These are phyloP conservation scores for Acanthamoeba culbertsoni DNA, from an alignment of 208 protist species.

Conservation along the genomic window DNA sequence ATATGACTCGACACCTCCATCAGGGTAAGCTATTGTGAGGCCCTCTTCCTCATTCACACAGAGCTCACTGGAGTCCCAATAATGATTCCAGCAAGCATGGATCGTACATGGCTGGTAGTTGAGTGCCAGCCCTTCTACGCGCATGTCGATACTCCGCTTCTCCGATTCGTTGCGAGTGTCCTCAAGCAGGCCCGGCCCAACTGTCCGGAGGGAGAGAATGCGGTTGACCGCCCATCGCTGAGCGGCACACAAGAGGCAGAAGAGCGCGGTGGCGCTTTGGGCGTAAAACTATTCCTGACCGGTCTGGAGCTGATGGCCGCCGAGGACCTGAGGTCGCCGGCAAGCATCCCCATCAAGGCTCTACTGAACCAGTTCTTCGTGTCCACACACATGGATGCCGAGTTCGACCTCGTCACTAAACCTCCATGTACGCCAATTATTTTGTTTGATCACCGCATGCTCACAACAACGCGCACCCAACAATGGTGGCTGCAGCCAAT, in stretches of 20 bases:
- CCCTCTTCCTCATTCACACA: not conserved
- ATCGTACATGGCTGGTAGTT: conserved; percentile 12
- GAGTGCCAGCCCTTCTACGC: conserved; percentile 20
- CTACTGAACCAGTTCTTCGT: conserved; percentile 6
- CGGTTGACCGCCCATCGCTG: not conserved
- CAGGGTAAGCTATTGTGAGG: not conserved
- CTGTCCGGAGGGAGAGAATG: not conserved
- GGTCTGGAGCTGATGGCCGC: not conserved
- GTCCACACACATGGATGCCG: conserved; percentile 1
- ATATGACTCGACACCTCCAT: not conserved
- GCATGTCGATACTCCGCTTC: not conserved
- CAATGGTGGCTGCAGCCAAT: not conserved
- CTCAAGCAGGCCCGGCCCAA: not conserved
- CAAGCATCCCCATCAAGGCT: not conserved
- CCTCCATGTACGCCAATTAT: not conserved
- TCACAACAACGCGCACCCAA: not conserved
- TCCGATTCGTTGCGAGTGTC: not conserved
- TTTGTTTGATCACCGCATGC: not conserved
- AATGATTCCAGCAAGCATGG: not conserved
- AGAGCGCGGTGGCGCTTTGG: not conserved
- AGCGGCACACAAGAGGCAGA: not conserved
- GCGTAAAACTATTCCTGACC: conserved; percentile 22
- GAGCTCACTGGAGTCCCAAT: not conserved
- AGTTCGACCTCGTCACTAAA: not conserved
- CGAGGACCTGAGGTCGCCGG: not conserved